A percentile compares a stretch with the other conserved stretches of the same genome.
Evolutionary conservation across 2,329 filamentous ascomycete species (phyloP).

Genomic region (Trichoderma harzianum): DNA sequence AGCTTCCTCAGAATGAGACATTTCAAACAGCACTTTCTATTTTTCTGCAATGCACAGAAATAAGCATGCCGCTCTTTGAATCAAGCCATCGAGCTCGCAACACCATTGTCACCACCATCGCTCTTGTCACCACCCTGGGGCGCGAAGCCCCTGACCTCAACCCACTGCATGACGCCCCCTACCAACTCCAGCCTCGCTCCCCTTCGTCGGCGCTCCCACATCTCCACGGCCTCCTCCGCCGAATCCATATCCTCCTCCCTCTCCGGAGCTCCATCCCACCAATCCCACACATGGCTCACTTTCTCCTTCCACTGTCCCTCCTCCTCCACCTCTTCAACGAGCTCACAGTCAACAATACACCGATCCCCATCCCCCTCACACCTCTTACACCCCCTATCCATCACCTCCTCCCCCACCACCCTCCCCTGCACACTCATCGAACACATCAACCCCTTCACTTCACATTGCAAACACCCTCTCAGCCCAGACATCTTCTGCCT

Average conservation of each 20-base stretch:
- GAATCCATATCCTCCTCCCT: neutral
- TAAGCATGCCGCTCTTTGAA: neutral
- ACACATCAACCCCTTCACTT: constrained; percentile 24
- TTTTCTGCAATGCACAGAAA: neutral
- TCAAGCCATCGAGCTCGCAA: neutral
- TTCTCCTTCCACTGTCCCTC: neutral
- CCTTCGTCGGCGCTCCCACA: neutral
- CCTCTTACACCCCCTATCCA: constrained; percentile 33
- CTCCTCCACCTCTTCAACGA: neutral
- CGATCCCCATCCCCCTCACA: constrained; percentile 26
- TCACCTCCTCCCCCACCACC: constrained; percentile 25
- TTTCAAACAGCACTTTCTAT: neutral
- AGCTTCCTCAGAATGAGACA: neutral
- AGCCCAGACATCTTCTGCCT: neutral
- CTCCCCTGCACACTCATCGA: constrained; percentile 25
- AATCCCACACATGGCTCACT: neutral
- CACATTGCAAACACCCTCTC: constrained; percentile 27
- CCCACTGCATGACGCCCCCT: neutral
- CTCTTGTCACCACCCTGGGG: neutral
- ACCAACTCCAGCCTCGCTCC: constrained; percentile 4
- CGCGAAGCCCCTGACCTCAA: constrained; percentile 12
- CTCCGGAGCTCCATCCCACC: neutral
- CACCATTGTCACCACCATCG: neutral
- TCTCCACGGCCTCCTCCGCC: neutral
- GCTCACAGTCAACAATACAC: constrained; percentile 22